phyloP scores from a whole-genome alignment of 2,329 filamentous ascomycete species.

The Fusarium keratoplasticum region DNA sequence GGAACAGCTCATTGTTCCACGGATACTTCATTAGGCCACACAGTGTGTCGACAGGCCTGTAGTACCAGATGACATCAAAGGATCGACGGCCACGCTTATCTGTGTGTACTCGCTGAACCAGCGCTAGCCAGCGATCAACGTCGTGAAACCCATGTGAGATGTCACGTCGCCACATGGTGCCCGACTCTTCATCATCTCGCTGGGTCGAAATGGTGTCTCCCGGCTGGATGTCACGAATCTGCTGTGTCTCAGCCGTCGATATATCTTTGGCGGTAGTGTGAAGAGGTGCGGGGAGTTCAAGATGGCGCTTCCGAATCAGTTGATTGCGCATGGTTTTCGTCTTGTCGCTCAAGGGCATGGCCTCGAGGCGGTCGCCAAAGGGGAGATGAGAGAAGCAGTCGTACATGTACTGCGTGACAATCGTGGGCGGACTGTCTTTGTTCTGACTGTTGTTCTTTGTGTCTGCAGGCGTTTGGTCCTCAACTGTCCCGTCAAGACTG shows the following conservation, averaged over 20 bases:
- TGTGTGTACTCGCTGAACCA: conserved; percentile 69
- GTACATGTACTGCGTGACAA: conserved; percentile 78
- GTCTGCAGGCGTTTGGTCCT: background rate
- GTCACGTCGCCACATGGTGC: conserved; percentile 68
- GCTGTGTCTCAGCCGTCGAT: conserved; percentile 36
- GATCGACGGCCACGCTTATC: conserved; percentile 50
- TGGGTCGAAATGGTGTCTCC: conserved; percentile 63
- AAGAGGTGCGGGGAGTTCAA: conserved; percentile 43
- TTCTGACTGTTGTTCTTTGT: conserved; percentile 25
- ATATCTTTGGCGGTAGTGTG: conserved; percentile 38
- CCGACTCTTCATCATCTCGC: conserved; percentile 58
- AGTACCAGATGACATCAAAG: conserved; percentile 80
- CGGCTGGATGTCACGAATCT: conserved; percentile 50
- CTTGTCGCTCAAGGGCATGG: conserved; percentile 43
- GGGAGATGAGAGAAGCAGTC: conserved; percentile 73
- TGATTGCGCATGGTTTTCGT: conserved; percentile 45
- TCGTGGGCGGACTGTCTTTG: conserved; percentile 56
- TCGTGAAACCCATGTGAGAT: conserved; percentile 55
- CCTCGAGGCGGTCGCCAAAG: conserved; percentile 65
- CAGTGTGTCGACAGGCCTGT: conserved; percentile 76
- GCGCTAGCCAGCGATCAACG: conserved; percentile 74
- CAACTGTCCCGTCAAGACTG: background rate
- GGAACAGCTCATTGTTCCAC: conserved; percentile 78
- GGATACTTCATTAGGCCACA: conserved; percentile 77
- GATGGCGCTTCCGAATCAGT: conserved; percentile 43